Evolutionary conservation across 768 basidiomycete species (phyloP).

Genomic region (Tylopilus intermedius): DNA sequence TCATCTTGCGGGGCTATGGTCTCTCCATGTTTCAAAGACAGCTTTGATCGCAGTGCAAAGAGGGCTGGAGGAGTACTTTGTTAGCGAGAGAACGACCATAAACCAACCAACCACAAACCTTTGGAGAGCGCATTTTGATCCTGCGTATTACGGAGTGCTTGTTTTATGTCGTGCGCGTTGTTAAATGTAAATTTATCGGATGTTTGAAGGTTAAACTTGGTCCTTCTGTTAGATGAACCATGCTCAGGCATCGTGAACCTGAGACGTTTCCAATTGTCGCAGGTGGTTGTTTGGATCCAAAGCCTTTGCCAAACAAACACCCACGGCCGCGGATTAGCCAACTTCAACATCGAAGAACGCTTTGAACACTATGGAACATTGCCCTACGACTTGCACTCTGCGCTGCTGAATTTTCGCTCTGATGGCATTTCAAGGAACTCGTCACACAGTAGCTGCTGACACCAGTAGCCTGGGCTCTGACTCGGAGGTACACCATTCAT

Average conservation of each 20-base stretch:
- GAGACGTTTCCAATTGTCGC: background rate
- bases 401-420: too few relatives aligned
- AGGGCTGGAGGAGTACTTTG: constrained; percentile 32
- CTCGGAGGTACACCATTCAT: too few relatives aligned
- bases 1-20: constrained; percentile 51
- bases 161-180: constrained; percentile 22
- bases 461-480: too few relatives aligned
- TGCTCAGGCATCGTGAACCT: constrained; percentile 15
- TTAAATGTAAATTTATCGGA: constrained; percentile 13
- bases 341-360: too few relatives aligned
- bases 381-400: too few relatives aligned
- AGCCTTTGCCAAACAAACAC: constrained; percentile 22
- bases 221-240: constrained; percentile 20
- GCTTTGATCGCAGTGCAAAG: constrained; percentile 48
- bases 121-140: constrained; percentile 16
- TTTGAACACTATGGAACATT: too few relatives aligned
- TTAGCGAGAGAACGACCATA: background rate
- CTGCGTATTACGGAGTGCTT: constrained; percentile 13
- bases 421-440: too few relatives aligned
- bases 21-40: constrained; percentile 51
- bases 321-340: too few relatives aligned
- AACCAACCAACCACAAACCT: constrained; percentile 13
- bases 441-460: too few relatives aligned
- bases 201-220: constrained; percentile 14
- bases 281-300: constrained; percentile 24